Conservation (phyloP, 352 stramenopile species). For the Globisporangium canariense region DNA sequence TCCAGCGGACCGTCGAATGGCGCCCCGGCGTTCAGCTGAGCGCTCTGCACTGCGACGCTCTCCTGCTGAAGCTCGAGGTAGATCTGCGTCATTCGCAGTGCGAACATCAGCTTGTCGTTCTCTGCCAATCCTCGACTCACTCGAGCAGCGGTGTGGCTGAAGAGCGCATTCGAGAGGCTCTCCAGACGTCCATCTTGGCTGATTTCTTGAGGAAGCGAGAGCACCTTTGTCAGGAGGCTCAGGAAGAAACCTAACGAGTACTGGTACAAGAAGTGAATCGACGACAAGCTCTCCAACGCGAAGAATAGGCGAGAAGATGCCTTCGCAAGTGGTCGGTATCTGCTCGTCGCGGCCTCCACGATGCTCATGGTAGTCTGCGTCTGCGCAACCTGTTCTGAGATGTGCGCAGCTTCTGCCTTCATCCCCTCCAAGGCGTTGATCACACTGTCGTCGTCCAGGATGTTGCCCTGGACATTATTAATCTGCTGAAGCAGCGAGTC, state of each 20-base stretch:
- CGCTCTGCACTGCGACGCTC: constrained; percentile 23
- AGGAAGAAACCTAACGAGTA: constrained; percentile 98
- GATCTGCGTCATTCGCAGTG: constrained; percentile 93
- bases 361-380: constrained; percentile 80
- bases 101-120: constrained; percentile 99
- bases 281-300: constrained; percentile 90
- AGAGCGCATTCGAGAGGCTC: constrained; percentile 83
- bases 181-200: constrained; percentile 42
- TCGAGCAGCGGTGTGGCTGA: constrained; percentile 89
- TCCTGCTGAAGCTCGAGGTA: constrained; percentile 77
- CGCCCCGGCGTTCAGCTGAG: constrained; percentile 28
- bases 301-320: constrained; percentile 91
- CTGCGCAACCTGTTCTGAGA: constrained; percentile 89
- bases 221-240: constrained; percentile 91
- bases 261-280: constrained; percentile 99
- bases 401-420: constrained; percentile 97
- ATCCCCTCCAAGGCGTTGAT: constrained; percentile 98
- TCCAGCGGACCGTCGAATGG: constrained; percentile 62
- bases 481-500: constrained; percentile 98
- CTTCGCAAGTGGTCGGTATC: constrained; percentile 94
- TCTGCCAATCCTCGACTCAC: constrained; percentile 93
- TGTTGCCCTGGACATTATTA: constrained; percentile 97
- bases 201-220: constrained; percentile 39
- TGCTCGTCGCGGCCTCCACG: constrained; percentile 88
- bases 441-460: constrained; percentile 98